Base-by-base conservation (phyloP, 2,329 filamentous ascomycete species). In the Samsoniella hepiali region DNA sequence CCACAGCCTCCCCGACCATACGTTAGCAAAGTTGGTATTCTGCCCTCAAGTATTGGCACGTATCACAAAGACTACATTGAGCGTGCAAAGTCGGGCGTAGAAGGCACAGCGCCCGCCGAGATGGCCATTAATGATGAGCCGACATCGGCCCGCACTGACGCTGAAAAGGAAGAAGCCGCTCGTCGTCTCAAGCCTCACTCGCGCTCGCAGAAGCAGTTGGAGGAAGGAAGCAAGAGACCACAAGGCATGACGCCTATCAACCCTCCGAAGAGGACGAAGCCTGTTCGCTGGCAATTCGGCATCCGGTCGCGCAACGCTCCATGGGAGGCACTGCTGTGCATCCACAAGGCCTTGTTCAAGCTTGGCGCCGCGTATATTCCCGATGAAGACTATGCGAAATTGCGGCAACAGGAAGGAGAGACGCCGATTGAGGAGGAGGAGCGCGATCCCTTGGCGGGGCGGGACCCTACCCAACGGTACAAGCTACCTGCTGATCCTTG, bases 211-310 rank as follows among this genome's bases (percentile, higher is more conserved):
- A 76, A 90, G 32, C 86, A 88, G 59, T 77, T 92, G 3, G 89
- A 94, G 67, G 88, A 84, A 71, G 82, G 76, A 63, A 84, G 72
- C 72, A 84, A 78, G 67, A 81, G 85, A 44, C 86, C 86, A 3
- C 84, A 87, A 63, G 81, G 82, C 27, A 82, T 89, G 78, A 89
- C 86, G 2, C 86, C 85, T 0, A 83, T 88, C 55, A 77, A 81
- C 58, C 85, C 87, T 2, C 75, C 81, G 3, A 92, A 91, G 79
- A 93, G 91, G 74, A 78, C 82, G 5, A 93, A 91, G 72, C 90
- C 90, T 1, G 91, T 93, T 17, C 91, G 94, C 68, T 99, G 95
- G 95, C 95, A 99, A 74, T 99, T 99, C 73, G 95, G 95, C 63
- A 99, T 99, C 66, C 87, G 95, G 44, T 97, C 92, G 53, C 88